Evolutionary conservation across 2,329 filamentous ascomycete species (phyloP).

Genomic region (Alternaria postmessia): DNA sequence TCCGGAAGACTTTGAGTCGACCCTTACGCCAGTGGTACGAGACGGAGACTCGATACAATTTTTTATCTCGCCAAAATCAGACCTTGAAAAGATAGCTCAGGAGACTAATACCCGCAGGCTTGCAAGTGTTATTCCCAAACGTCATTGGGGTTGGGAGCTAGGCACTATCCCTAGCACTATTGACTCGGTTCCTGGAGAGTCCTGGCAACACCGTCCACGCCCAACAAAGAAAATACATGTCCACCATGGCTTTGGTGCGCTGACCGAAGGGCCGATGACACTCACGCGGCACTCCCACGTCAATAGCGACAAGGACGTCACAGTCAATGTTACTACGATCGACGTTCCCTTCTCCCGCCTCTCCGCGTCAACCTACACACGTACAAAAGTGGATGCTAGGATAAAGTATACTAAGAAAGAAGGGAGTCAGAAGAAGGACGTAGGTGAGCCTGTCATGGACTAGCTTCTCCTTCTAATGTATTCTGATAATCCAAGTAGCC

Average conservation of each 20-base stretch:
- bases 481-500: conserved; percentile 19
- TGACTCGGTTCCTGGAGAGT: conserved; percentile 45
- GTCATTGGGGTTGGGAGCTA: conserved; percentile 43
- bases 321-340: conserved; percentile 53
- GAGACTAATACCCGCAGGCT: conserved; percentile 2
- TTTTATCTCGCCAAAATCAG: conserved; percentile 34
- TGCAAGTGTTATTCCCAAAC: not conserved
- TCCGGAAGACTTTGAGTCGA: conserved; percentile 44
- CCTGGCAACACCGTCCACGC: conserved; percentile 27
- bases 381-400: too few relatives aligned
- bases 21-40: conserved; percentile 65
- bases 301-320: conserved; percentile 5
- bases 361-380: conserved; percentile 9
- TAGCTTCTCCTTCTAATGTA: conserved; percentile 2
- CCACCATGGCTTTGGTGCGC: conserved; percentile 65
- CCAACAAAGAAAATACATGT: not conserved
- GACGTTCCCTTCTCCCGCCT: conserved; percentile 59
- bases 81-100: not conserved
- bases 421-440: conserved; percentile 4
- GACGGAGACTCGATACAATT: conserved; percentile 68
- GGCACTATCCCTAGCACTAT: conserved; percentile 57
- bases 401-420: not conserved
- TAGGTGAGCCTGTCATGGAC: conserved; percentile 19
- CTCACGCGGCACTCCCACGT: conserved; percentile 23
- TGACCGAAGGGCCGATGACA: conserved; percentile 64